Base-by-base conservation (phyloP, 2,329 filamentous ascomycete genomes). In the Chaetomium olivaceum region DNA sequence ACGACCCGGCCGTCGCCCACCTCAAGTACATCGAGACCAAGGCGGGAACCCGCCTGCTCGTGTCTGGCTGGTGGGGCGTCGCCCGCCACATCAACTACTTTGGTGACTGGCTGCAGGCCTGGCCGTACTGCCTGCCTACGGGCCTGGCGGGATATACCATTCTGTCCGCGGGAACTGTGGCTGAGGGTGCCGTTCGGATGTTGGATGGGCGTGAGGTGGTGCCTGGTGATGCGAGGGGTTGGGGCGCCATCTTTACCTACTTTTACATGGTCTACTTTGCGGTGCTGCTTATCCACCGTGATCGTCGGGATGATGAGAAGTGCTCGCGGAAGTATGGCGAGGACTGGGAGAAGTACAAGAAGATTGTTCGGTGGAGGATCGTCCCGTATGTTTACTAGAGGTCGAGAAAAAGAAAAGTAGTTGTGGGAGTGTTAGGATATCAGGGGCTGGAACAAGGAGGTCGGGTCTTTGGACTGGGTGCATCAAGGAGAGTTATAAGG, bases 211-310 rank as follows among this genome's bases (percentile, higher is more conserved):
- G 85, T 14, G 85, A 89, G 72, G 84, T 93, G 1, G 82, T 92
- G 16, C 89, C 88, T 62, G 91, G 89, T 43, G 87, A 88, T 29
- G 89, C 91, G 36, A 87, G 85, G 71, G 93, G 92, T 25, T 96
- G 91, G 86, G 93, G 90, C 56, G 93, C 93, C 79, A 81, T 93
- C 55, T 86, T 97, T 71, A 97, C 93, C 0, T 98, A 97, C 81
- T 97, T 97, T 76, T 98, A 96, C 80, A 84, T 97, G 71, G 73
- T 96, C 8, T 98, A 97, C 81, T 97, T 98, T 80, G 93, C 89
- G 3, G 80, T 96, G 14, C 80, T 98, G 68, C 83, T 98, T 12
- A 82, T 97, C 62, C 94, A 97, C 76, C 90, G 94, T 23, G 93
- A 96, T 76, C 81, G 87, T 65, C 85, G 94, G 61, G 94, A 98